A percentile compares a stretch with the other conserved stretches of the same genome.
Conservation (phyloP, 139 green algal genomes). For the Nannochloris sp. region DNA sequence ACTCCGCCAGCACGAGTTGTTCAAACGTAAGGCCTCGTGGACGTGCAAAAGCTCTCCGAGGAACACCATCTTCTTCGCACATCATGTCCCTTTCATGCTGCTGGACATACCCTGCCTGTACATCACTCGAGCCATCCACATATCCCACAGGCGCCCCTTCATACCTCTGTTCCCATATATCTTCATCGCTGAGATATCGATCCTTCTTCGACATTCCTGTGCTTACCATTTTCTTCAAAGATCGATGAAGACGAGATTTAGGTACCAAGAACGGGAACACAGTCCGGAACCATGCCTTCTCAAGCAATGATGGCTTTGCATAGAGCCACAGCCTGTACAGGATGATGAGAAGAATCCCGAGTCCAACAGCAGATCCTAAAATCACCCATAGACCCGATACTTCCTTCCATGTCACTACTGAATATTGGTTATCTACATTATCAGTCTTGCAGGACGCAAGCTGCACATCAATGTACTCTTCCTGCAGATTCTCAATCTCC, state of each 20-base stretch:
- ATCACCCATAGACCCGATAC: constrained; percentile 5
- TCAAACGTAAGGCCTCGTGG: too few species aligned
- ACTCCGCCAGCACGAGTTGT: too few species aligned
- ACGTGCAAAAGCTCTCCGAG: too few species aligned
- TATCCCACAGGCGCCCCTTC: not conserved
- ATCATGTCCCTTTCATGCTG: too few species aligned
- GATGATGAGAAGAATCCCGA: not conserved
- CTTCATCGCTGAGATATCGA: too few species aligned
- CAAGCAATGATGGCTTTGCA: not conserved
- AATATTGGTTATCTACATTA: not conserved
- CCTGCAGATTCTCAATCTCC: not conserved
- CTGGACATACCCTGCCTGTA: not conserved
- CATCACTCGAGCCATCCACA: not conserved
- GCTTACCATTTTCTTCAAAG: not conserved
- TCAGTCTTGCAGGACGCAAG: not conserved
- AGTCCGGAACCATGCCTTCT: not conserved
- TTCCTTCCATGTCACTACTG: not conserved
- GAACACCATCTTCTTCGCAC: too few species aligned
- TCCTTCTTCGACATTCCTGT: too few species aligned
- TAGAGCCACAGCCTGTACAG: not conserved
- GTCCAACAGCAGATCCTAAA: not conserved
- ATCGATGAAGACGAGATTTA: not conserved
- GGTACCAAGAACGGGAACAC: not conserved
- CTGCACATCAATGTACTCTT: not conserved
- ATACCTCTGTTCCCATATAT: not conserved